Percentiles rank a stretch among this genome's conserved stretches.
phyloP scores from a whole-genome alignment of 345 rosid genomes.

The Syzygium aromaticum region DNA sequence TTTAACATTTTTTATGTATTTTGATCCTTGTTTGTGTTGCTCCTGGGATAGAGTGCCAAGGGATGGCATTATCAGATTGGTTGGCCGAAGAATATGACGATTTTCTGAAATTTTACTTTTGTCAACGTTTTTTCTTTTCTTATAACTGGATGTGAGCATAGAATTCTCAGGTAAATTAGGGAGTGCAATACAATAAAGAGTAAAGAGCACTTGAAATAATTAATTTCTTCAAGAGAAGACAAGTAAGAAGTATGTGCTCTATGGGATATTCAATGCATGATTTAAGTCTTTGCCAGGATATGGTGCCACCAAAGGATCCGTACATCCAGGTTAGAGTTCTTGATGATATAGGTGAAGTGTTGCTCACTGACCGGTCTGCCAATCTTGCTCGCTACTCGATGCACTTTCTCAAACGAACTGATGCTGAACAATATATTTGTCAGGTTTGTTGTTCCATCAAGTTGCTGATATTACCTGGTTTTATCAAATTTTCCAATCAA shows the following conservation, averaged over 20 bases:
- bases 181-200: background rate
- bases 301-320: conserved; percentile 97
- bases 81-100: background rate
- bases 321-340: conserved; percentile 83
- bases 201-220: background rate
- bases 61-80: background rate
- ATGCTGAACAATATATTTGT: conserved; percentile 79
- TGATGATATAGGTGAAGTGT: conserved; percentile 65
- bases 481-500: background rate
- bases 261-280: background rate
- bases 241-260: background rate
- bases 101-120: background rate
- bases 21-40: background rate
- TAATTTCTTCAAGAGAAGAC: background rate
- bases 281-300: conserved; percentile 44
- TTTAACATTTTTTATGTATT: background rate
- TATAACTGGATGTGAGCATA: background rate
- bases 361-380: conserved; percentile 55
- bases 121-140: background rate
- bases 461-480: background rate
- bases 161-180: background rate
- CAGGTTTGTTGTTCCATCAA: conserved; percentile 44
- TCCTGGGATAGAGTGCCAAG: background rate
- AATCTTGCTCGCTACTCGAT: conserved; percentile 76
- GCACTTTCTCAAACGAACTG: conserved; percentile 92